These are phyloP conservation scores for Sporothrix pallida DNA, from an alignment of 2,329 filamentous ascomycete species.

Conservation along the genomic window DNA sequence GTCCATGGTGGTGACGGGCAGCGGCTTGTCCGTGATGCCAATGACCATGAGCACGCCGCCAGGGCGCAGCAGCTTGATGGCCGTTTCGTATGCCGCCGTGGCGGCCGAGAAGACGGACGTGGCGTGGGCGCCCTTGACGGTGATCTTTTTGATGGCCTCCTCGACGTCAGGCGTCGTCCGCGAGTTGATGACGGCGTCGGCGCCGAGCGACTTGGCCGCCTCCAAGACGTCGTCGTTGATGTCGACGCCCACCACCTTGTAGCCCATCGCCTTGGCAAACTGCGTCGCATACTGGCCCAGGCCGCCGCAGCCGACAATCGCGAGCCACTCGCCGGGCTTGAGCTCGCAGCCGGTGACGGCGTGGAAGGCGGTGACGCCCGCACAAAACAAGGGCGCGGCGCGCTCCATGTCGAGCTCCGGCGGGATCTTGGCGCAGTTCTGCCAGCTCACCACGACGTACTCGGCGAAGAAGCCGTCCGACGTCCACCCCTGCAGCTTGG, in stretches of 20 bases:
- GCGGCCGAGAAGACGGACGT: constrained; percentile 31
- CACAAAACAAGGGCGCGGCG: constrained; percentile 43
- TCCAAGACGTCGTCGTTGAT: constrained; percentile 37
- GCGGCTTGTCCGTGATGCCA: constrained; percentile 31
- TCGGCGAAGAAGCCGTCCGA: constrained; percentile 42
- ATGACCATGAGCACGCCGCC: constrained; percentile 33
- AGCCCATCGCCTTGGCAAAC: constrained; percentile 41
- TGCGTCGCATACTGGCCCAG: constrained; percentile 41
- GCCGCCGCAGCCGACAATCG: constrained; percentile 41
- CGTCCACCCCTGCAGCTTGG: constrained; percentile 40
- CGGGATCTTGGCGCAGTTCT: constrained; percentile 41
- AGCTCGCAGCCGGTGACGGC: constrained; percentile 72
- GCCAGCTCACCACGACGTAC: constrained; percentile 41
- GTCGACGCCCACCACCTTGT: constrained; percentile 41
- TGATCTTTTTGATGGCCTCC: not conserved
- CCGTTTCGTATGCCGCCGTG: constrained; percentile 30
- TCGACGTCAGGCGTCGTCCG: constrained; percentile 7
- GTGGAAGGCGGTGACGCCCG: constrained; percentile 65
- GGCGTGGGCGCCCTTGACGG: constrained; percentile 31
- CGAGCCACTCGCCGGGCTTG: constrained; percentile 39
- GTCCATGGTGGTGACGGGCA: constrained; percentile 32
- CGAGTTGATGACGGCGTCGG: constrained; percentile 15
- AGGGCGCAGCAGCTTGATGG: constrained; percentile 10
- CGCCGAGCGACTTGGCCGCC: constrained; percentile 34
- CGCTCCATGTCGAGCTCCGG: constrained; percentile 37